Base-by-base conservation (phyloP, 1,139 yeast species). In the Meyerozyma carpophila region DNA sequence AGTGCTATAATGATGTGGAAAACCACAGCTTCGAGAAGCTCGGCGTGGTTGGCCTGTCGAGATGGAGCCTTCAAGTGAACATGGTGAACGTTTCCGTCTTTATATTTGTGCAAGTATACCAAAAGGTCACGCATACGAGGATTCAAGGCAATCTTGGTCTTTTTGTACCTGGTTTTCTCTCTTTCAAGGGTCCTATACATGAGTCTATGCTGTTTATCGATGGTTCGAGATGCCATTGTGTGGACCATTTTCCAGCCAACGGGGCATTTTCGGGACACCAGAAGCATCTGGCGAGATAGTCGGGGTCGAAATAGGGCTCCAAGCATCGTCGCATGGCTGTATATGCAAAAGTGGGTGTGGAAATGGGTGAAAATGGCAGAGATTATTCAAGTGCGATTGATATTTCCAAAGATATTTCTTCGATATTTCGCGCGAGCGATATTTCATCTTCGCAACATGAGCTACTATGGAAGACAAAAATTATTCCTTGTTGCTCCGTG, bases 91-190 rank as follows among this genome's bases (percentile, higher is more conserved):
- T 5, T 43, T 38, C 25, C 48, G 37, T 45, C 54, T 43, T 26
- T 39, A 34, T 47, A 54, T 44, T 47, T 47, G 21, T 56, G 60
- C 28, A 61, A 44, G 45, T 61, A 58, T n/a, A 66, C 61, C 10
- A 65, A 55, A 36, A 65, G 55, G 41, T 63, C 57, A 24, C 50
- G 52, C 1, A 68, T 45, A 2, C 56, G 54, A 2, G 70, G 69
- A 25, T 51, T 51, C 31, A 68, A 44, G 9, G 43, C 45, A 3
- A 58, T 47, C 8, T 28, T 36, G 2, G 28, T 34, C 40, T 50
- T 49, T 7, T 55, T 49, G 44, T 63, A 66, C 10, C 41, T 37
- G 13, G 18, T 21, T 27, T 14, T 14, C 8, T 39, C 41, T 18
- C 41, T 27, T 9, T 39, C 40, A 41, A 46, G 11, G 31, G 42